phyloP scores from a whole-genome alignment of 805 yeast genomes.

The Hermanozyma aechmeae region DNA sequence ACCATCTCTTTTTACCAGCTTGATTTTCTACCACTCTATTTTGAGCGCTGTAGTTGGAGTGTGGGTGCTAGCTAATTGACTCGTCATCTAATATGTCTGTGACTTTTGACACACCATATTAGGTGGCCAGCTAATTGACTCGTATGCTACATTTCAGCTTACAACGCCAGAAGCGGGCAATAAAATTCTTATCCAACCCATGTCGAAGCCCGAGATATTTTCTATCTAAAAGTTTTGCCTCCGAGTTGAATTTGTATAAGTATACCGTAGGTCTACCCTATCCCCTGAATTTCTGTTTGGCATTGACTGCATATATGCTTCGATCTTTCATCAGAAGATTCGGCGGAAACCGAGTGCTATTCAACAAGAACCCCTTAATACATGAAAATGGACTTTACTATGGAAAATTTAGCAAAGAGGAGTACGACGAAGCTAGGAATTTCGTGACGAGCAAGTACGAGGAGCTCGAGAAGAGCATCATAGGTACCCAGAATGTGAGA shows the following conservation, averaged over 20 bases:
- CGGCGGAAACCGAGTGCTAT: too few species aligned
- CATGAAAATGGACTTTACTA: conserved; percentile 21
- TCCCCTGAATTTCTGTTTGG: too few species aligned
- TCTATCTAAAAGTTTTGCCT: too few species aligned
- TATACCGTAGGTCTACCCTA: too few species aligned
- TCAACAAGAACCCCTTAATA: conserved; percentile 10
- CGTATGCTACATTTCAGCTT: conserved; percentile 3
- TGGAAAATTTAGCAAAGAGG: conserved; percentile 27
- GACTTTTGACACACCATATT: conserved; percentile 1
- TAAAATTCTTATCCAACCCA: too few species aligned
- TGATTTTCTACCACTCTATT: too few species aligned
- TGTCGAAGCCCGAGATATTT: too few species aligned
- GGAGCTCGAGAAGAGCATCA: conserved; percentile 25
- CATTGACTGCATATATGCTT: too few species aligned
- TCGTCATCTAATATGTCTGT: conserved; percentile 3
- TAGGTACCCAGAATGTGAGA: conserved; percentile 25
- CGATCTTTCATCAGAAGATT: too few species aligned
- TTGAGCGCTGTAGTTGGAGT: conserved; percentile 2
- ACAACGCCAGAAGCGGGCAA: conserved; percentile 1
- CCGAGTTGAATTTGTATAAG: too few species aligned
- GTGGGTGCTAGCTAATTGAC: conserved; percentile 8
- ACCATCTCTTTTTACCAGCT: too few species aligned
- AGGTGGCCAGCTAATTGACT: conserved; percentile 8
- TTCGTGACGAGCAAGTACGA: conserved; percentile 21
- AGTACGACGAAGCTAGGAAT: conserved; percentile 30